Evolutionary conservation across 2,329 filamentous ascomycete genomes (phyloP).

Genomic region (Orbilia blumenaviensis): DNA sequence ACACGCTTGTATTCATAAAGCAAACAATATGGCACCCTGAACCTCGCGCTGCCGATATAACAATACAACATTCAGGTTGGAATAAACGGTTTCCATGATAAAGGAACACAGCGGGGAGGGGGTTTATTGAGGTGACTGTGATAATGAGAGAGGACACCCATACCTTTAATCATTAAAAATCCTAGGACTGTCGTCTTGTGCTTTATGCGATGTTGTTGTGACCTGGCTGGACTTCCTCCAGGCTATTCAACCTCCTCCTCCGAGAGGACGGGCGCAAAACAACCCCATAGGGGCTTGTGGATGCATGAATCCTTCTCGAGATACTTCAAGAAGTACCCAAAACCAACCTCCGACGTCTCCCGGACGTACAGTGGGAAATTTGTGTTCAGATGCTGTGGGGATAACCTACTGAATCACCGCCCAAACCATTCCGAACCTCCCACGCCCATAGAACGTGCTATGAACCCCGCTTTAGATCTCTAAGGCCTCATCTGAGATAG

Average conservation of each 20-base stretch:
- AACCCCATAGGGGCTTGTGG: neutral
- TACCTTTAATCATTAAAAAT: neutral
- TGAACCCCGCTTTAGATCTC: neutral
- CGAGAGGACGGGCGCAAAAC: neutral
- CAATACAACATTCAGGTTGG: neutral
- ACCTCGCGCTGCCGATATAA: neutral
- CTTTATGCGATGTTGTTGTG: constrained; percentile 7
- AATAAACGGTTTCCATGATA: neutral
- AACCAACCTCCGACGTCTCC: neutral
- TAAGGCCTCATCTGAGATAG: neutral
- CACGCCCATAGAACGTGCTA: neutral
- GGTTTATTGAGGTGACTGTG: neutral
- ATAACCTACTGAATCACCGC: constrained; percentile 7
- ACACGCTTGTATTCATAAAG: constrained; percentile 44
- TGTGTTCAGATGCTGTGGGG: neutral
- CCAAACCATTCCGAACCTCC: neutral
- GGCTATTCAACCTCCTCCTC: neutral
- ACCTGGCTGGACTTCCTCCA: neutral
- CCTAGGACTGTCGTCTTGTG: too few species aligned
- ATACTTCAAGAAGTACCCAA: neutral
- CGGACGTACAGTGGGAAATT: neutral
- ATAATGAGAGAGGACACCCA: neutral
- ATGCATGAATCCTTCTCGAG: constrained; percentile 8
- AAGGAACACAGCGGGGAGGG: neutral
- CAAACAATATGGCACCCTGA: constrained; percentile 25